Conservation (phyloP, 2,329 filamentous ascomycete genomes). For the Aurifilum marmelostoma region DNA sequence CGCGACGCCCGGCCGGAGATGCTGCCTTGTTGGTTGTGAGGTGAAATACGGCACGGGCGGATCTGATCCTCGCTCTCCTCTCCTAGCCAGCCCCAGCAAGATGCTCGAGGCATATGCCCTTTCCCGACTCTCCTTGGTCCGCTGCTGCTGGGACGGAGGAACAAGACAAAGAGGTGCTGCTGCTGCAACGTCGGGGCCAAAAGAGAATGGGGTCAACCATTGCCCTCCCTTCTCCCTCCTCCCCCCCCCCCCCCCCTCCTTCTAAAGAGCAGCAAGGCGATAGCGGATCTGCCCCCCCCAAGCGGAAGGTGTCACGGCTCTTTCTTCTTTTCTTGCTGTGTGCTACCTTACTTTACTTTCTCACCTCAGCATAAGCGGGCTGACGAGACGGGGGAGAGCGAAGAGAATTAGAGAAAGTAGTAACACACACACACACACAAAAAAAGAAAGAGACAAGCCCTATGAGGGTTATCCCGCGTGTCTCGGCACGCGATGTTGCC, state of each 20-base stretch:
- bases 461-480: slow-evolving; percentile 5
- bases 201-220: too few relatives aligned
- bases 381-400: not conserved
- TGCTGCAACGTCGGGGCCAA: not conserved
- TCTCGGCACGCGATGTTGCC: slow-evolving; percentile 3
- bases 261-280: not conserved
- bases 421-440: too few relatives aligned
- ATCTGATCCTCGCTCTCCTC: not conserved
- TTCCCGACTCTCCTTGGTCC: too few relatives aligned
- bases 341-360: not conserved
- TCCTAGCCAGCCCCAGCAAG: not conserved
- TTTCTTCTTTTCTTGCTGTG: not conserved
- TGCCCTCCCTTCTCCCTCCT: too few relatives aligned
- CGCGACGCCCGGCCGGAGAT: slow-evolving; percentile 10
- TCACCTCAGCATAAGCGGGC: not conserved
- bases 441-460: not conserved
- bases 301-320: not conserved
- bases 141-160: too few relatives aligned
- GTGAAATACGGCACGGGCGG: not conserved
- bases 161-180: too few relatives aligned
- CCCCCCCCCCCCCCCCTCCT: too few relatives aligned
- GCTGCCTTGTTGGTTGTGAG: too few relatives aligned
- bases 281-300: not conserved
- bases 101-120: not conserved
- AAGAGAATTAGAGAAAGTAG: not conserved